Evolutionary conservation across 441 rosid genomes (phyloP), one percentile per base, ranked within the genome.

Genomic region (Aquilaria agallochum): DNA sequence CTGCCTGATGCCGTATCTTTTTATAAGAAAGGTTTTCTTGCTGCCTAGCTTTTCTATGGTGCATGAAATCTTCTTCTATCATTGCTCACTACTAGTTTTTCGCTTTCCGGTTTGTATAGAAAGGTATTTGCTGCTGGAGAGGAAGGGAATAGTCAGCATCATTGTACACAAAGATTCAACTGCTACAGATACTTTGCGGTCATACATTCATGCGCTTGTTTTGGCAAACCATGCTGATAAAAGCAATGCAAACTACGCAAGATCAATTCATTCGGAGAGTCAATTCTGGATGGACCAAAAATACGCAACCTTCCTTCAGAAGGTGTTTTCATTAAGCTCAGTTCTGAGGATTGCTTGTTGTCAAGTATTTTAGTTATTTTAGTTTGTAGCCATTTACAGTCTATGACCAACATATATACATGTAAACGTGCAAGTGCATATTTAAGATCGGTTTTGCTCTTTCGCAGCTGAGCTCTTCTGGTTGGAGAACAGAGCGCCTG

Each of bases 401-500:
- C 27, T 20, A 20, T 20, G 27, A 20, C 27, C 27, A 20, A 20
- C 27, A 20, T 20, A 1, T 20, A 20, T 20, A 20, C 27, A 20
- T 20, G 27, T 20, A 20, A 20, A 20, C 27, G 1, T 20, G 27
- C 27, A 20, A 20, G 27, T 1, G 27, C 27, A 20, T 20, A 20
- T 20, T 20, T 20, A 20, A 20, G 27, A 5, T 3, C 9, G 34
- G 2, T 33, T 34, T 36, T 52, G n/a, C 44, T 59, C 32, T 53
- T 58, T 63, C 79, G 87, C 85, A 90, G 97, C 73, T 88, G 56
- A 88, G 70, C 56, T 78, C 77, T 53, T 72, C 80, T 4, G 96
- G 98, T 65, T 93, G 98, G 98, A 86, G 85, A 73, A 80, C 91
- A 5, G 91, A 87, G 62, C 94, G 95, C 49, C 93, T 93, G 62